Evolutionary conservation across 805 yeast species (phyloP), one percentile per base, ranked within the genome.

Genomic region (Ogataea populi-albae): DNA sequence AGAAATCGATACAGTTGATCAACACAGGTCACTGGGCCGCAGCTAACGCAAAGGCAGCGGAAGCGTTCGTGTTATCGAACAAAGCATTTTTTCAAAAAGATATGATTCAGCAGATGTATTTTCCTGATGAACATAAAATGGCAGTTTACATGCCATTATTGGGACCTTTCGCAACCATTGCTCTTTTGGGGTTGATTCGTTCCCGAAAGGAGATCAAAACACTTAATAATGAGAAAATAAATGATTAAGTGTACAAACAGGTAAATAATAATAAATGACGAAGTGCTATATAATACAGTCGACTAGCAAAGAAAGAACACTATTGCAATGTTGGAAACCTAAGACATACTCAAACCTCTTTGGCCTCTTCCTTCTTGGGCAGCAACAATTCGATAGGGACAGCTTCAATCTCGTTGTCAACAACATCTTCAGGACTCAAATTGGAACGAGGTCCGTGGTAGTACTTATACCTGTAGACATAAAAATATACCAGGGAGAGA

Each of bases 81-180:
- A 67, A 67, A 30, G 97, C 98, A 0, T 91, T 91, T 52, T 91
- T 91, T 58, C 95, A 91, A 49, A 85, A 86, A 49, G 89, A 83
- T 57, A 91, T 93, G 96, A 86, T 93, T 19, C 95, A 87, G 52
- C 97, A 91, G 55, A 86, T 83, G 37, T 88, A 85, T 59, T 87
- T 89, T 68, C 98, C 98, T 0, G 91, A 85, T 45, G 97, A 91
- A 58, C 98, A 91, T 56, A 89, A 86, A 58, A 69, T 93, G 52
- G 98, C 98, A 0, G 95, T 93, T 1, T 93, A 88, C 48, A 66
- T 87, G 54, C 98, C 98, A 0, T 64, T 91, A 29, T 58, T 89
- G 23, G 98, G 98, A 0, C 98, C 98, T 2, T 65, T 88, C 23
- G 63, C 74, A 2, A 74, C 91, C 17, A 88, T 93, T 16, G 55